Percentiles rank a stretch among this genome's conserved stretches.
Evolutionary conservation across 805 yeast species (phyloP).

Genomic region (Maudiozyma bulderi): DNA sequence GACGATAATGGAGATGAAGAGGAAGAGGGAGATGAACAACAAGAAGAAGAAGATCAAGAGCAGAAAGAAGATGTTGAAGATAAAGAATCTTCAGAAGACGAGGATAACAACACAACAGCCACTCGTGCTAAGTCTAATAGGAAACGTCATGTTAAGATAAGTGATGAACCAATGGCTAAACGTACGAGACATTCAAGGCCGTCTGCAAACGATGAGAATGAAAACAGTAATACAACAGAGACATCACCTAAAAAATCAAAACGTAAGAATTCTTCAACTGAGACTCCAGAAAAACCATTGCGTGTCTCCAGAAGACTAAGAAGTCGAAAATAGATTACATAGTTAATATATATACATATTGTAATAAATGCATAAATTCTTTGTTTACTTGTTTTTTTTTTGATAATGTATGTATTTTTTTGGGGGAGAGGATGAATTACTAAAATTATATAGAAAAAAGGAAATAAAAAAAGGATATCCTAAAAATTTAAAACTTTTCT

Average conservation of each 20-base stretch:
- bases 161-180: constrained; percentile 16
- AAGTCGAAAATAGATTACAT: constrained; percentile 15
- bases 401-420: no score
- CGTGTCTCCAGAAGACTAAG: constrained; percentile 27
- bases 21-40: neutral
- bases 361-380: no score
- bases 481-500: no score
- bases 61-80: neutral
- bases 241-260: constrained; percentile 16
- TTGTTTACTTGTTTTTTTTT: no score
- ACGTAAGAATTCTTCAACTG: constrained; percentile 4
- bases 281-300: neutral
- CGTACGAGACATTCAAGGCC: constrained; percentile 17
- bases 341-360: neutral
- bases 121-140: constrained; percentile 3
- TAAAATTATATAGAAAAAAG: no score
- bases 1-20: neutral
- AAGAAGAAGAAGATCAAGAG: neutral
- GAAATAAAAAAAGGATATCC: no score
- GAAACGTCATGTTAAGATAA: neutral
- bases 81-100: constrained; percentile 1
- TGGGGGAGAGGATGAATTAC: no score
- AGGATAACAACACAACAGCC: constrained; percentile 2
- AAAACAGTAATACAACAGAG: constrained; percentile 1
- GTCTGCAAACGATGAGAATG: constrained; percentile 4